Percentiles rank a stretch among this genome's conserved stretches.
Conservation (phyloP, 2,329 filamentous ascomycete species). For the Trichocomaceae sp. region DNA sequence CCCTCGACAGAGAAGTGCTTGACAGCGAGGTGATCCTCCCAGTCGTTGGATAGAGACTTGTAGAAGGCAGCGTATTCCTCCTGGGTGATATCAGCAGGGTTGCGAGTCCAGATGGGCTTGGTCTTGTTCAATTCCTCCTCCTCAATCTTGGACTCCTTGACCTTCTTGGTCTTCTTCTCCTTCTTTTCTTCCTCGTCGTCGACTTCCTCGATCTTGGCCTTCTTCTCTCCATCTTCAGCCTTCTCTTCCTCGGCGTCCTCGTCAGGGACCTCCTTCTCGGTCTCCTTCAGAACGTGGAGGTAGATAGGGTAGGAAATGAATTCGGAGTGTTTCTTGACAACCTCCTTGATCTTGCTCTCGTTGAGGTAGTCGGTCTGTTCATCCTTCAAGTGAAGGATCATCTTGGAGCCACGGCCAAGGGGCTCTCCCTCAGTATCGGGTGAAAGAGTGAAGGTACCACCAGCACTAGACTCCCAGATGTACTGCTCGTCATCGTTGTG, state of each 20-base stretch:
- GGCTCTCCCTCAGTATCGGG: slow-evolving; percentile 86
- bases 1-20: slow-evolving; percentile 99
- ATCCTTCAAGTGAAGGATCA: slow-evolving; percentile 98
- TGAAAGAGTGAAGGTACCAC: slow-evolving; percentile 91
- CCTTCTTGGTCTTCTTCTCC: slow-evolving; percentile 96
- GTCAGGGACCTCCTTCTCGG: slow-evolving; percentile 95
- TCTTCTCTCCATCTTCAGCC: slow-evolving; percentile 79
- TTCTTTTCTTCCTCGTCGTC: slow-evolving; percentile 79
- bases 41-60: slow-evolving; percentile 99
- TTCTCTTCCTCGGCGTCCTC: slow-evolving; percentile 74
- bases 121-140: slow-evolving; percentile 99
- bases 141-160: slow-evolving; percentile 98
- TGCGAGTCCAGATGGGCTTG: slow-evolving; percentile 99
- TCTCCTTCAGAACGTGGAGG: slow-evolving; percentile 99
- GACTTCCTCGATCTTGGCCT: slow-evolving; percentile 91
- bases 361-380: slow-evolving; percentile 98
- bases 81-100: slow-evolving; percentile 86
- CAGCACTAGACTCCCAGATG: slow-evolving; percentile 96
- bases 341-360: slow-evolving; percentile 99
- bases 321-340: slow-evolving; percentile 99
- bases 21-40: slow-evolving; percentile 98
- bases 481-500: slow-evolving; percentile 99
- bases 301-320: slow-evolving; percentile 99
- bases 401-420: slow-evolving; percentile 92
- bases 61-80: slow-evolving; percentile 99